phyloP scores from a whole-genome alignment of 352 stramenopile genomes.

The Phytopythium aichiense region DNA sequence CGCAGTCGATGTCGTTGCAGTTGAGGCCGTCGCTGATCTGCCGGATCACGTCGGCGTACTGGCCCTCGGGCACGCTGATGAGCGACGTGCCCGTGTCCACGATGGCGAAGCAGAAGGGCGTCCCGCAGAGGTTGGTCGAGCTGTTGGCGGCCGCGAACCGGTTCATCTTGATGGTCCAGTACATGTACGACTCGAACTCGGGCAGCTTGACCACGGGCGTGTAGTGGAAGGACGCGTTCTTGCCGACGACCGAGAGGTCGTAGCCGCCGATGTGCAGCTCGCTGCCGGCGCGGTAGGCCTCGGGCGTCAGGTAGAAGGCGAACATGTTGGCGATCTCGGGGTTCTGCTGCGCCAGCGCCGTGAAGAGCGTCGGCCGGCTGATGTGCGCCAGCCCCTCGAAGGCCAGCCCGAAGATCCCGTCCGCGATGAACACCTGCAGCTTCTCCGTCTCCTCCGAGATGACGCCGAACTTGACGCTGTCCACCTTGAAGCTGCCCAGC shows the following conservation, averaged over 20 bases:
- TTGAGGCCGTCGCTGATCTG: conserved; percentile 57
- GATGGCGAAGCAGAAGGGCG: conserved; percentile 82
- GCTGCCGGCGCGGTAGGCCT: conserved; percentile 60
- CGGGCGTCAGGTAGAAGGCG: conserved; percentile 81
- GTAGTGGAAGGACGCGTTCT: conserved; percentile 86
- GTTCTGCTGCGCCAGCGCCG: conserved; percentile 57
- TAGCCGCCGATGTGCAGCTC: conserved; percentile 85
- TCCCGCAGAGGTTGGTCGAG: conserved; percentile 53
- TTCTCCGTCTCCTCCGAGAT: conserved; percentile 62
- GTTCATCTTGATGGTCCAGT: conserved; percentile 84
- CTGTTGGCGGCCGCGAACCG: conserved; percentile 29
- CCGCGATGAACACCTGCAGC: conserved; percentile 78
- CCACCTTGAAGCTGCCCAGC: conserved; percentile 62
- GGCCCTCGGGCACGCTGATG: conserved; percentile 70
- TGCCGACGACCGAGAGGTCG: conserved; percentile 75
- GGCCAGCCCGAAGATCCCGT: conserved; percentile 84
- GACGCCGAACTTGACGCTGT: conserved; percentile 76
- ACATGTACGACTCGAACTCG: conserved; percentile 77
- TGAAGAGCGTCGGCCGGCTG: conserved; percentile 79
- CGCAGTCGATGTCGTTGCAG: conserved; percentile 70
- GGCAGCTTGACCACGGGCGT: conserved; percentile 81
- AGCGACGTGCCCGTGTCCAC: conserved; percentile 87
- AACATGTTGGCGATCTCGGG: conserved; percentile 83
- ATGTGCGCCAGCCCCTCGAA: conserved; percentile 88
- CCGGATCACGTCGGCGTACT: conserved; percentile 59